Evolutionary conservation across 129 eudicot species (phyloP), one percentile per base, ranked within the genome.

Genomic region (Cynara cardunculus): DNA sequence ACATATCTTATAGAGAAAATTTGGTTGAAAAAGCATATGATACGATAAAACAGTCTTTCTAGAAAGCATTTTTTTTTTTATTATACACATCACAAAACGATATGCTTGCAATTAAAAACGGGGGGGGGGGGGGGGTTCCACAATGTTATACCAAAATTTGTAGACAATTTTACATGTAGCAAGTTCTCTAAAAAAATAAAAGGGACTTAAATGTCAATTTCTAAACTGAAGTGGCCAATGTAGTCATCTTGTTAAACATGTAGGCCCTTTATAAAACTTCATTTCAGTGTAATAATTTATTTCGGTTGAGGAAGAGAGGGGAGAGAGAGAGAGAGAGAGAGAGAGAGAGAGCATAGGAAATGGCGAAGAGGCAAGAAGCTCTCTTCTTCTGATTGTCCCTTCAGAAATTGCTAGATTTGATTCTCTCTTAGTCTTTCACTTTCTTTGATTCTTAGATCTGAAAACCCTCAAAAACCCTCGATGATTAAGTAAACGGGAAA

Each of bases 351-450:
- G 78, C 86, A 83, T 78, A 46, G 89, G 84, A 86, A 88, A 90
- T 88, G 87, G 88, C 83, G 85, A 85, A 77, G 83, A 80, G 70
- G 77, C 90, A 87, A 87, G 78, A 75, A 84, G 79, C 81, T 77
- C 71, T n/a, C 69, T 67, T 78, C 77, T 59, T 84, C 82, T 26
- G 56, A 76, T 80, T 31, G 79, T 46, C 80, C 26, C 68, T 26
- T 82, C 84, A 87, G 73, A 75, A 62, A 80, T 88, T 79, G 61
- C 83, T 84, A 75, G 27, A 83, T 79, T 81, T 80, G 34, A 56
- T 69, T 46, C 72, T 70, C 73, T 56, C 68, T 13, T 76, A 46
- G 18, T 69, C 76, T 84, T 24, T 84, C 87, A 69, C 81, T 76
- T 76, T 65, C 84, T 78, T 64, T 7, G 30, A 62, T 77, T 71